phyloP scores from a whole-genome alignment of 331 rosid genomes.

The Malus hybrid region DNA sequence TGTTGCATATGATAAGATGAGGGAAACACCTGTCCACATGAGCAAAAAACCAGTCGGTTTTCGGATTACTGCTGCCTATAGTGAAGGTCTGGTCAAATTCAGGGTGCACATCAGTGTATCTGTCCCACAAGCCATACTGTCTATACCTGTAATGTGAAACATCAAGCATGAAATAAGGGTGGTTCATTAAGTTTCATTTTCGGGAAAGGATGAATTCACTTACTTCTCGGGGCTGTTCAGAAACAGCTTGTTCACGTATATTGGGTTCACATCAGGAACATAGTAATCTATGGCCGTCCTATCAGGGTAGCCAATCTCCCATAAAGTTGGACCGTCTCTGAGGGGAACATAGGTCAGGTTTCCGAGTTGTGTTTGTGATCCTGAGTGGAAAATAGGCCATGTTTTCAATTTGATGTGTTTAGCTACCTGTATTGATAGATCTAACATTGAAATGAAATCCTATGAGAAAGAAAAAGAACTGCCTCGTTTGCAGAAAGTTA shows the following conservation, averaged over 20 bases:
- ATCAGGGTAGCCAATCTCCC: conserved; percentile 42
- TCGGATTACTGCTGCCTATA: conserved; percentile 30
- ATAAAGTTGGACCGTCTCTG: conserved; percentile 40
- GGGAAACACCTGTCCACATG: conserved; percentile 31
- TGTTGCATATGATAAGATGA: background rate
- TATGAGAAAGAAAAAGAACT: background rate
- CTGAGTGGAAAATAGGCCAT: background rate
- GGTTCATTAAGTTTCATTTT: background rate
- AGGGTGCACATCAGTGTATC: conserved; percentile 37
- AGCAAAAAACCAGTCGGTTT: conserved; percentile 43
- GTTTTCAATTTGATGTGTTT: background rate
- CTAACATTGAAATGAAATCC: background rate
- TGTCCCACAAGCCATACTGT: conserved; percentile 43
- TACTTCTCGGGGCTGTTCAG: conserved; percentile 38
- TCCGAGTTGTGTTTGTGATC: conserved; percentile 21
- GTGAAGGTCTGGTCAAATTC: conserved; percentile 28
- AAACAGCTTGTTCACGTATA: conserved; percentile 33
- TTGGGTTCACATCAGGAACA: conserved; percentile 39
- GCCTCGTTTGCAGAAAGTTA: background rate
- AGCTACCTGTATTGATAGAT: background rate
- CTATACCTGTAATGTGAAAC: conserved; percentile 30
- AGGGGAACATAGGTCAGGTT: conserved; percentile 26
- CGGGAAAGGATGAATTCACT: background rate
- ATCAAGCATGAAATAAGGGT: background rate
- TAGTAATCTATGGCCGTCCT: conserved; percentile 26